These are phyloP conservation scores for Salvia sclarea DNA, from an alignment of 305 asterid genomes.

Conservation along the genomic window DNA sequence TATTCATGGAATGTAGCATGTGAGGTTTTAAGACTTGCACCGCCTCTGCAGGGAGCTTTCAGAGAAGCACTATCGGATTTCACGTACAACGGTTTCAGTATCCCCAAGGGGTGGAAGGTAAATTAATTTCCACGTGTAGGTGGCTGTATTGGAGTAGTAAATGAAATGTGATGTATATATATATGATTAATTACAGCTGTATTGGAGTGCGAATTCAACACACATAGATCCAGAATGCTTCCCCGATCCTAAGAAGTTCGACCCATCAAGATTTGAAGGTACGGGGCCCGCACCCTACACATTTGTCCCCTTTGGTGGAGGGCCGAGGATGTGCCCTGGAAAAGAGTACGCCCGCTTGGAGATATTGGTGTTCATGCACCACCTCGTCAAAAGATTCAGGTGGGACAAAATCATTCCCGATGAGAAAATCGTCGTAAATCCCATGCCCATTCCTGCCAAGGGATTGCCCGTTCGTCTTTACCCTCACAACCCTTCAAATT, in stretches of 20 bases:
- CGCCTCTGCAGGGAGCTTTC: constrained; percentile 59
- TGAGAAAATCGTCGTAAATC: constrained; percentile 51
- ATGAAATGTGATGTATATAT: too few species aligned
- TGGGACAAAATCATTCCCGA: constrained; percentile 48
- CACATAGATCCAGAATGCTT: constrained; percentile 44
- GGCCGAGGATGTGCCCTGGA: constrained; percentile 57
- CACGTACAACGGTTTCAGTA: constrained; percentile 47
- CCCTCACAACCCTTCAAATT: constrained; percentile 40
- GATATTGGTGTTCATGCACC: constrained; percentile 51
- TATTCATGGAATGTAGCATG: constrained; percentile 60
- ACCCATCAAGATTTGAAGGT: constrained; percentile 51
- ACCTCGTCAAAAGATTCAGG: constrained; percentile 44
- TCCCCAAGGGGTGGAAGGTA: constrained; percentile 67
- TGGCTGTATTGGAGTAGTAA: too few species aligned
- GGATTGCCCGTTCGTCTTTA: constrained; percentile 55
- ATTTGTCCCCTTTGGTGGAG: constrained; percentile 51
- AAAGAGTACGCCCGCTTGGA: constrained; percentile 54
- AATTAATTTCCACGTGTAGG: too few species aligned
- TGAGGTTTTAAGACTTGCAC: constrained; percentile 52
- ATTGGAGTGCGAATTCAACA: constrained; percentile 52
- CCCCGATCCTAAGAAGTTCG: constrained; percentile 42
- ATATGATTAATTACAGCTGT: constrained; percentile 34
- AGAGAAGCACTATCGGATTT: constrained; percentile 56
- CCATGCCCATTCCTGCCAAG: constrained; percentile 55
- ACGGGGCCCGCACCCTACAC: constrained; percentile 49